phyloP scores from a whole-genome alignment of 2,329 filamentous ascomycete species.

The Pseudogymnoascus sp. region DNA sequence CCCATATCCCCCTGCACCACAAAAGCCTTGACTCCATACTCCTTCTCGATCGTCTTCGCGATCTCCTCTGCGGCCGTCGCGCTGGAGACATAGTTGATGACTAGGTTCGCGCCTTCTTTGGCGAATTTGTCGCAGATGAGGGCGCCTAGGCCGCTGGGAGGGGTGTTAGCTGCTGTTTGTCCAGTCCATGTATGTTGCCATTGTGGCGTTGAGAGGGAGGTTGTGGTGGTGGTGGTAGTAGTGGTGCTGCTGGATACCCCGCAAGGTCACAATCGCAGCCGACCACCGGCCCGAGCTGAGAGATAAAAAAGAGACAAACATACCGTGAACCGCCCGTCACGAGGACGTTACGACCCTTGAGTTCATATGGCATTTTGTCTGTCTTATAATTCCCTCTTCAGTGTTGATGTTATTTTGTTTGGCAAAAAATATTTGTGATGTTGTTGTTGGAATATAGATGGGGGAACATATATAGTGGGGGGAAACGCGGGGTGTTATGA shows the following conservation, averaged over 20 bases:
- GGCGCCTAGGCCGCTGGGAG: conserved; percentile 53
- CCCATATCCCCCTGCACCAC: conserved; percentile 54
- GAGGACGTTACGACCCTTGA: conserved; percentile 55
- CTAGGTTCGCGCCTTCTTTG: conserved; percentile 53
- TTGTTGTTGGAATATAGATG: too few relatives aligned
- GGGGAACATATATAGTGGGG: too few relatives aligned
- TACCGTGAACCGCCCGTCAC: conserved; percentile 59
- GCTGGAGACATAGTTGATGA: conserved; percentile 57
- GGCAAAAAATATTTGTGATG: too few relatives aligned
- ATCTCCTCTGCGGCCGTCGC: conserved; percentile 48
- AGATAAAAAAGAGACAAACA: conserved; percentile 17
- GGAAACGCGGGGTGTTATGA: too few relatives aligned
- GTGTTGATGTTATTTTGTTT: too few relatives aligned
- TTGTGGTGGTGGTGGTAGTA: too few relatives aligned
- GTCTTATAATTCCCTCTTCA: too few relatives aligned
- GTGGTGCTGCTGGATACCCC: too few relatives aligned
- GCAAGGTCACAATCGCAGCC: background rate
- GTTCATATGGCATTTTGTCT: conserved; percentile 60
- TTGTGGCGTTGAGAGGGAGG: background rate
- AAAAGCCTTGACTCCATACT: conserved; percentile 46
- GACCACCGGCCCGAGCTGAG: background rate
- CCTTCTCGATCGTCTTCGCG: conserved; percentile 40
- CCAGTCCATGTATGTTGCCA: too few relatives aligned
- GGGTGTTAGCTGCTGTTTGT: background rate
- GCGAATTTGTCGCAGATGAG: conserved; percentile 55